Percentiles rank a stretch among this genome's conserved stretches.
Conservation (phyloP, 1,139 yeast genomes). For the Magnusiomyces sp. region DNA sequence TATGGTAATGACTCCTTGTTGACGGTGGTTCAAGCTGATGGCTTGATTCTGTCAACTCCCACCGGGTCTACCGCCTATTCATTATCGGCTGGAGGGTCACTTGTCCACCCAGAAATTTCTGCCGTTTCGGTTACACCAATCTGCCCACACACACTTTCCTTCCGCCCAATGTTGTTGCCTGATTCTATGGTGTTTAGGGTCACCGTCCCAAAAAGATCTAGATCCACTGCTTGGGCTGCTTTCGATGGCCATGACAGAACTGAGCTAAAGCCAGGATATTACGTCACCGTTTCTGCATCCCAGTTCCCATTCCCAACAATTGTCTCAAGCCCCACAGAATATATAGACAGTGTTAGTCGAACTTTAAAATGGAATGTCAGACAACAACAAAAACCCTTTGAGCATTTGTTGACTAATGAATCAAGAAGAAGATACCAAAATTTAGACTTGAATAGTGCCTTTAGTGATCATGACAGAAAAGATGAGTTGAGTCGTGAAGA, state of each 20-base stretch:
- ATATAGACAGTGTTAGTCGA: constrained; percentile 73
- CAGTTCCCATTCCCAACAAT: constrained; percentile 85
- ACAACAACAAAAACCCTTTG: constrained; percentile 70
- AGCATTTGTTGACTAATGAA: constrained; percentile 11
- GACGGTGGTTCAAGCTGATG: constrained; percentile 88
- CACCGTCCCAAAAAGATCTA: constrained; percentile 63
- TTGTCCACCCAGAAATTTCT: constrained; percentile 83
- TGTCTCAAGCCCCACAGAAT: constrained; percentile 63
- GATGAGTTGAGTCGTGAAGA: not conserved
- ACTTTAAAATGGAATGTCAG: constrained; percentile 82
- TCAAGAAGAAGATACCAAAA: not conserved
- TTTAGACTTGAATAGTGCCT: not conserved
- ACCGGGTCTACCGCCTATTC: constrained; percentile 92
- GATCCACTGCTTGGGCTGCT: constrained; percentile 81
- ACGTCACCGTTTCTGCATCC: constrained; percentile 67
- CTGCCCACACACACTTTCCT: constrained; percentile 84
- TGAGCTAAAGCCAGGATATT: constrained; percentile 63
- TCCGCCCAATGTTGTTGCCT: constrained; percentile 78
- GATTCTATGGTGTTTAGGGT: constrained; percentile 76
- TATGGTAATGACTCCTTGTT: constrained; percentile 74
- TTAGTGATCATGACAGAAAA: not conserved
- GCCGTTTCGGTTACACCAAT: constrained; percentile 87
- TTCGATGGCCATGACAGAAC: constrained; percentile 79
- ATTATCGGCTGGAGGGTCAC: constrained; percentile 81
- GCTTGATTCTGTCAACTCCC: constrained; percentile 80